A percentile compares a stretch with the other conserved stretches of the same genome.
Conservation (phyloP, 345 rosid species). For the Theobroma cacao region DNA sequence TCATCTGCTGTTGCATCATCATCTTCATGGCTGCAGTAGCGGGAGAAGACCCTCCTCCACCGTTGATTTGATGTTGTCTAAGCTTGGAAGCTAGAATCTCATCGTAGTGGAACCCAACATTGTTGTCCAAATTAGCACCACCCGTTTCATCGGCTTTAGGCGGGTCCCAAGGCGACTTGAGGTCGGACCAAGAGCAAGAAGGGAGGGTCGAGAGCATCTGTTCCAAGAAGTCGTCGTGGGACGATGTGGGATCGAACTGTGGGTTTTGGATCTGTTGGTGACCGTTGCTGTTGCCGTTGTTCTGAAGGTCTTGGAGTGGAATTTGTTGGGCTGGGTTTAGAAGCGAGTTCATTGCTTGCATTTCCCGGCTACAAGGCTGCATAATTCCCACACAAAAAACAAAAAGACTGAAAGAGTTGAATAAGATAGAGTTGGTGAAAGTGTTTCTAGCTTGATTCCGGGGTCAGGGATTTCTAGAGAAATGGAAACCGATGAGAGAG, state of each 20-base stretch:
- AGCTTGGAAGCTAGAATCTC: conserved; percentile 41
- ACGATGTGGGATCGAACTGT: conserved; percentile 35
- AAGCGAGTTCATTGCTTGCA: conserved; percentile 20
- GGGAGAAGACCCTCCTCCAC: neutral
- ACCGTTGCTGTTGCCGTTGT: neutral
- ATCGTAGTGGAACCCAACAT: conserved; percentile 39
- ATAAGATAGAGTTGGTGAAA: neutral
- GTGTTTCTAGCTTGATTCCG: neutral
- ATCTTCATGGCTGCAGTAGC: conserved; percentile 35
- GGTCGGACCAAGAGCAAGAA: conserved; percentile 53
- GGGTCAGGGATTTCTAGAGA: neutral
- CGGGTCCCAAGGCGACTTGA: conserved; percentile 37
- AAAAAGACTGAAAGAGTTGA: neutral
- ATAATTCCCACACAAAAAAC: neutral
- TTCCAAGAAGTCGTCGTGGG: conserved; percentile 68
- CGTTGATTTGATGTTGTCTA: conserved; percentile 52
- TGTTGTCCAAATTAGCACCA: conserved; percentile 19
- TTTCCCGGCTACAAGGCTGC: conserved; percentile 23
- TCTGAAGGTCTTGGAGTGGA: conserved; percentile 17
- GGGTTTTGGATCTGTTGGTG: conserved; percentile 35
- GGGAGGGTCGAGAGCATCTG: conserved; percentile 78
- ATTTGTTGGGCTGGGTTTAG: conserved; percentile 17
- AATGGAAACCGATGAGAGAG: neutral
- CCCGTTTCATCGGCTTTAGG: conserved; percentile 38
- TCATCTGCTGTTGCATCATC: conserved; percentile 55